Evolutionary conservation across 805 yeast species (phyloP).

Genomic region (Hanseniaspora meyeri): DNA sequence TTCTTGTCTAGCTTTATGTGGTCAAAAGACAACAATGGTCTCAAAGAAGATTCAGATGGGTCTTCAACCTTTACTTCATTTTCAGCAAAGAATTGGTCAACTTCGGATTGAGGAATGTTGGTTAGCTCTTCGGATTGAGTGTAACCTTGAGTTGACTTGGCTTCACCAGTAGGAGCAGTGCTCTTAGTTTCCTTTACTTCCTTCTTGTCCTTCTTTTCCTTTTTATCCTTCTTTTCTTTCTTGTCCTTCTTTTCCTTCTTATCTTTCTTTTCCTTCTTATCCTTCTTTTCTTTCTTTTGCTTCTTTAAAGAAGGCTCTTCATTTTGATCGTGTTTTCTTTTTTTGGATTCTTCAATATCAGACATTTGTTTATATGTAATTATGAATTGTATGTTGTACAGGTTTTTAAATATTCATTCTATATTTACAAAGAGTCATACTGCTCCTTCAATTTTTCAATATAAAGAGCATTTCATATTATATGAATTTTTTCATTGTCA

Average conservation of each 20-base stretch:
- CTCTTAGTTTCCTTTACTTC: conserved; percentile 26
- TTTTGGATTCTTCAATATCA: conserved; percentile 30
- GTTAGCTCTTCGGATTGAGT: conserved; percentile 32
- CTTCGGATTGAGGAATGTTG: conserved; percentile 38
- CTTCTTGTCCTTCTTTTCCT: conserved; percentile 29
- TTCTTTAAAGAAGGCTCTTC: conserved; percentile 22
- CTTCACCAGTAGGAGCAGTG: conserved; percentile 7
- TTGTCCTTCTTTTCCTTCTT: conserved; percentile 25
- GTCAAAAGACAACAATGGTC: conserved; percentile 60
- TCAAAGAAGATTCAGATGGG: conserved; percentile 36
- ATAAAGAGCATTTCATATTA: too few relatives aligned
- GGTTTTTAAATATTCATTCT: neutral
- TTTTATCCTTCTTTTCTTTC: conserved; percentile 22
- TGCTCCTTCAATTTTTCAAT: too few relatives aligned
- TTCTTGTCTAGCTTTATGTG: conserved; percentile 45
- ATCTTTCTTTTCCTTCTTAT: conserved; percentile 24
- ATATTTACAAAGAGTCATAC: neutral
- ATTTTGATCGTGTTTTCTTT: conserved; percentile 29
- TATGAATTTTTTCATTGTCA: too few relatives aligned
- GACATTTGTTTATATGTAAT: conserved; percentile 19
- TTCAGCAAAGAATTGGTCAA: conserved; percentile 48
- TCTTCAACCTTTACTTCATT: conserved; percentile 78
- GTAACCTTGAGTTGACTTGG: conserved; percentile 23
- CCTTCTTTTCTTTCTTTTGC: conserved; percentile 26
- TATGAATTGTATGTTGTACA: neutral